These are phyloP conservation scores for Alternaria alternata DNA, from an alignment of 2,329 filamentous ascomycete genomes.

Conservation along the genomic window DNA sequence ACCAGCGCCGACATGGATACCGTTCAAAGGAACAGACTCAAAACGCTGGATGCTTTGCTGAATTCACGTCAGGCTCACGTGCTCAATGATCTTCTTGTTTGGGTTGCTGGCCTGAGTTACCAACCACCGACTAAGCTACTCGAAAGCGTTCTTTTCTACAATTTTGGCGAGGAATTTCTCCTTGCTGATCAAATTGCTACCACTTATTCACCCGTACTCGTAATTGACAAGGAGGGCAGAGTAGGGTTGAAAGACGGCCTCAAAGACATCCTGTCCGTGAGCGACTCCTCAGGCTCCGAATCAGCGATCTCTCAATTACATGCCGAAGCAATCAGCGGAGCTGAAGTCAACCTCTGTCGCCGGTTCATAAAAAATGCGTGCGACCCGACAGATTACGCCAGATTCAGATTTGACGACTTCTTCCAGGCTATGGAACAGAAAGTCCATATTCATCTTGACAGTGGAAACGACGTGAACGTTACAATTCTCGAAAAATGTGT, in stretches of 20 bases:
- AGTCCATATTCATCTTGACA: conserved; percentile 10
- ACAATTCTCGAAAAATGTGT: neutral
- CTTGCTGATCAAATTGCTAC: conserved; percentile 12
- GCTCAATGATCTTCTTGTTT: conserved; percentile 24
- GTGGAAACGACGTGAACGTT: neutral
- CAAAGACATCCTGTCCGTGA: neutral
- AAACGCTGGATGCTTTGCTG: conserved; percentile 9
- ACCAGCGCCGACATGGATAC: conserved; percentile 12
- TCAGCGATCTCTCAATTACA: neutral
- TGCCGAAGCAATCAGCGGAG: neutral
- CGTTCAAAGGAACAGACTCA: conserved; percentile 3
- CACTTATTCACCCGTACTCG: conserved; percentile 15
- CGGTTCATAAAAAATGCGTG: neutral
- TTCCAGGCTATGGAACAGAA: conserved; percentile 20
- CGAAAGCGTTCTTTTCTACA: conserved; percentile 20
- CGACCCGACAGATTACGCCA: conserved; percentile 8
- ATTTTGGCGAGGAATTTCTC: conserved; percentile 9
- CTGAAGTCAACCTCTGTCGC: neutral
- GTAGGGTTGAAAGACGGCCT: conserved; percentile 12
- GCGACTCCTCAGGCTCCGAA: neutral
- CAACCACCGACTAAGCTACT: conserved; percentile 11
- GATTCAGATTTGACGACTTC: conserved; percentile 21
- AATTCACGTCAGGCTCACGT: conserved; percentile 14
- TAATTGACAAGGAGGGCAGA: neutral
- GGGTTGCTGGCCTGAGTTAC: conserved; percentile 17